These are phyloP conservation scores for Aspergillus melleus DNA, from an alignment of 2,329 filamentous ascomycete genomes.

Conservation along the genomic window DNA sequence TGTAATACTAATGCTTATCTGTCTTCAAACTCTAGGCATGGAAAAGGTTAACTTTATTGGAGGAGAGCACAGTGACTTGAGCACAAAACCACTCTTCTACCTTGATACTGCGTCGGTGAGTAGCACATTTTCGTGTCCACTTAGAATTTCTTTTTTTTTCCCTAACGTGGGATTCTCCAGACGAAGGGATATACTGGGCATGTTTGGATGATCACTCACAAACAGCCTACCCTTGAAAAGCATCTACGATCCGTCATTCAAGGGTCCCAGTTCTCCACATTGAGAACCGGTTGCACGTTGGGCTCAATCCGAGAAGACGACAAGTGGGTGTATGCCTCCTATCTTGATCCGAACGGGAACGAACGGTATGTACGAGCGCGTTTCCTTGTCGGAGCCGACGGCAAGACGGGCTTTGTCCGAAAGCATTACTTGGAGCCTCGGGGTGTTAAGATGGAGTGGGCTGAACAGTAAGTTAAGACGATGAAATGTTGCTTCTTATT, in stretches of 20 bases:
- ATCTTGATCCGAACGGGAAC: slow-evolving; percentile 20
- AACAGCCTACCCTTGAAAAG: slow-evolving; percentile 31
- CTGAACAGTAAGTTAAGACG: slow-evolving; percentile 15
- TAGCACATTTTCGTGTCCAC: not conserved
- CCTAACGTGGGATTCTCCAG: slow-evolving; percentile 3
- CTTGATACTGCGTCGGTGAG: slow-evolving; percentile 22
- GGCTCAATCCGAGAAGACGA: slow-evolving; percentile 14
- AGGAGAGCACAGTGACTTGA: slow-evolving; percentile 19
- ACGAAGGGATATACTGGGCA: slow-evolving; percentile 31
- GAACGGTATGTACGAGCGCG: slow-evolving; percentile 18
- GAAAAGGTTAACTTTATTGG: slow-evolving; percentile 26
- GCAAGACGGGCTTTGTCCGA: slow-evolving; percentile 48
- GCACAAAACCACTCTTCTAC: slow-evolving; percentile 23
- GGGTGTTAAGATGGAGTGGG: slow-evolving; percentile 39
- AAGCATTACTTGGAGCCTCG: slow-evolving; percentile 49
- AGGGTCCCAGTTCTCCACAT: slow-evolving; percentile 9
- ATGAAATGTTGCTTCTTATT: not conserved
- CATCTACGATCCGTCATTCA: slow-evolving; percentile 19
- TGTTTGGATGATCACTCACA: slow-evolving; percentile 30
- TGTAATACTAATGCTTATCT: too few species aligned
- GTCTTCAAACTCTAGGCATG: slow-evolving; percentile 13
- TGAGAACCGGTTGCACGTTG: slow-evolving; percentile 21
- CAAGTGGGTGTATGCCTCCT: slow-evolving; percentile 17
- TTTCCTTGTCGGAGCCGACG: slow-evolving; percentile 49
- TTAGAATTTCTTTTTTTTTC: not conserved